Percentiles rank a stretch among this genome's conserved stretches.
Conservation (phyloP, 257 asterid genomes). For the Penstemon davidsonii region DNA sequence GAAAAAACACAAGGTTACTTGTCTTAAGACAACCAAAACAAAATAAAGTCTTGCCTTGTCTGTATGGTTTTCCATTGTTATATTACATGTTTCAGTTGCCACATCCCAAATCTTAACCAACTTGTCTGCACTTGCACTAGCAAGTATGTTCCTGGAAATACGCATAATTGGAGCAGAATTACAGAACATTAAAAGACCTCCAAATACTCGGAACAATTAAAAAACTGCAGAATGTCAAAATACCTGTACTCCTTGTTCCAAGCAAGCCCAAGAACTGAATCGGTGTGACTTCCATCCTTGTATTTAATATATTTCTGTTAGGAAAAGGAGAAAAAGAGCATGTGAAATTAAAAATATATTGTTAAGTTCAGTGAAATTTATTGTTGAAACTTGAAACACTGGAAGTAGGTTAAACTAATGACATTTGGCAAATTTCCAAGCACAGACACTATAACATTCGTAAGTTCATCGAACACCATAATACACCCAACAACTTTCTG, state of each 20-base stretch:
- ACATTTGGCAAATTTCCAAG: conserved; percentile 13
- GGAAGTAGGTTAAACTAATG: conserved; percentile 1
- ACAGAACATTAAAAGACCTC: conserved; percentile 11
- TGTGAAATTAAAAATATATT: conserved; percentile 9
- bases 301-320: conserved; percentile 66
- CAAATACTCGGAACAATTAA: not conserved
- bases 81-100: conserved; percentile 64
- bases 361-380: not conserved
- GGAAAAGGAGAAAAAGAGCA: conserved; percentile 16
- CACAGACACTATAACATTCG: not conserved
- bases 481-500: not conserved
- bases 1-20: no score
- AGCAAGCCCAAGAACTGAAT: conserved; percentile 88
- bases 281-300: conserved; percentile 83
- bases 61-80: conserved; percentile 78
- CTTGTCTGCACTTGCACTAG: conserved; percentile 93
- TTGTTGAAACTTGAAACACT: not conserved
- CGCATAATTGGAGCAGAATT: conserved; percentile 14
- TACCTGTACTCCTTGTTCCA: conserved; percentile 94
- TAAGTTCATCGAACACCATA: not conserved
- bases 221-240: conserved; percentile 11
- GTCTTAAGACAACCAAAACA: no score
- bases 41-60: conserved; percentile 63
- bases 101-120: conserved; percentile 88
- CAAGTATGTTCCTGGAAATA: conserved; percentile 72